A percentile compares a stretch with the other conserved stretches of the same genome.
These are phyloP conservation scores for Stylosanthes scabra DNA, from an alignment of 331 rosid genomes.

Conservation along the genomic window DNA sequence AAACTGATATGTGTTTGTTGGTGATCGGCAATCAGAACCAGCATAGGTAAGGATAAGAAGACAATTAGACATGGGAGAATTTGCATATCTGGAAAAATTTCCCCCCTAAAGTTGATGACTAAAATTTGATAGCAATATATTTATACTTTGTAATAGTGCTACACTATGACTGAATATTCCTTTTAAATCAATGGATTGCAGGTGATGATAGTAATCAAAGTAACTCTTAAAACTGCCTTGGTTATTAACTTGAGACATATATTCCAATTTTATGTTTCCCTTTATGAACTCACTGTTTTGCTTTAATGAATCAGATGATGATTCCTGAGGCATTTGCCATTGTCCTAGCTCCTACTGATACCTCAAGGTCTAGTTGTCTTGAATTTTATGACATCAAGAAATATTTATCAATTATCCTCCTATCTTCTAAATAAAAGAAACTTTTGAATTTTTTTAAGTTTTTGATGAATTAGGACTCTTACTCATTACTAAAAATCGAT, in stretches of 20 bases:
- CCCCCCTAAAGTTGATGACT: background rate
- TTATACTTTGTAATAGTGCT: conserved; percentile 1
- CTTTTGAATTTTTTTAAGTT: no score
- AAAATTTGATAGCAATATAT: conserved; percentile 6
- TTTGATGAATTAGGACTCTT: no score
- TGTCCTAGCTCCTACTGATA: conserved; percentile 85
- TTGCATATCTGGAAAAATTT: no score
- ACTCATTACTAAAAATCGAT: no score
- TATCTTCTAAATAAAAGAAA: no score
- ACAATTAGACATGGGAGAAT: no score
- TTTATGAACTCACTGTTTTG: conserved; percentile 25
- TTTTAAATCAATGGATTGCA: conserved; percentile 6
- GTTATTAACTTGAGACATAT: no score
- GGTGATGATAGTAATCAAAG: background rate
- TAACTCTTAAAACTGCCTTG: conserved; percentile 5
- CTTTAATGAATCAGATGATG: conserved; percentile 60
- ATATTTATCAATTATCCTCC: no score
- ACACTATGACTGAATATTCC: background rate
- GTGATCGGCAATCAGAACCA: background rate
- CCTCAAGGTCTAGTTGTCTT: conserved; percentile 55
- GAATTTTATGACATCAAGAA: background rate
- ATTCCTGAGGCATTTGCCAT: conserved; percentile 86
- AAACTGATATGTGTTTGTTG: conserved; percentile 5
- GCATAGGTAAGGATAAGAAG: background rate
- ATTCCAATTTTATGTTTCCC: conserved; percentile 21